Evolutionary conservation across 139 green algal genomes (phyloP).

Genomic region (Chlamydomonas schloesseri): DNA sequence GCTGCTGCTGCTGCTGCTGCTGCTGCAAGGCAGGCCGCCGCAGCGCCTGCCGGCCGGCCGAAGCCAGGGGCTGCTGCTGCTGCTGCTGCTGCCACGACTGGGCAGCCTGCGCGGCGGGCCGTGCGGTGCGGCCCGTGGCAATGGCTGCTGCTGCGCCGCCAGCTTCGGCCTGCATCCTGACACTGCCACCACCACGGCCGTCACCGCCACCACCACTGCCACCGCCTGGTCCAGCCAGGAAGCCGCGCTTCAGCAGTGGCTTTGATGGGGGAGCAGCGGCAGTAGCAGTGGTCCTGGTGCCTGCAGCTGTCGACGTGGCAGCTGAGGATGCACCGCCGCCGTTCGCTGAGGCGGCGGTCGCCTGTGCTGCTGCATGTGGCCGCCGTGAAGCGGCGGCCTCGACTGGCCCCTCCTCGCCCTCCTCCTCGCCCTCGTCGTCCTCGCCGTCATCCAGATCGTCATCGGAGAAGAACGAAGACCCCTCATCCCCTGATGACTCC

Average conservation of each 20-base stretch:
- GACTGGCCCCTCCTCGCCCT: background rate
- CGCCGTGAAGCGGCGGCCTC: background rate
- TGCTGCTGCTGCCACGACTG: too few species aligned
- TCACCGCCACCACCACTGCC: too few species aligned
- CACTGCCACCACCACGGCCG: background rate
- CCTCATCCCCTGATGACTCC: conserved; percentile 35
- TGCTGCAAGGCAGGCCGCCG: too few species aligned
- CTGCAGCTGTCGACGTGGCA: background rate
- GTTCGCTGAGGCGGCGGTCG: background rate
- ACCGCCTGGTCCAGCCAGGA: background rate
- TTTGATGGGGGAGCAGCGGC: background rate
- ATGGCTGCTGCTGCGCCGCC: background rate
- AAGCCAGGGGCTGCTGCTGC: too few species aligned
- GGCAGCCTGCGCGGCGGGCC: too few species aligned
- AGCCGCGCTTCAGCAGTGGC: background rate
- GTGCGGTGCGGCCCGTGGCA: too few species aligned
- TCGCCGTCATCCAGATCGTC: conserved; percentile 36
- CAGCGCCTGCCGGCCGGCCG: too few species aligned
- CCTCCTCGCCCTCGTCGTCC: conserved; percentile 31
- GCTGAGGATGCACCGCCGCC: too few species aligned
- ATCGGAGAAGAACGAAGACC: conserved; percentile 59
- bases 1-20: background rate
- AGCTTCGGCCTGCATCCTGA: too few species aligned
- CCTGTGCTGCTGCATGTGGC: too few species aligned
- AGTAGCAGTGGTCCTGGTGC: too few species aligned